Conservation (phyloP, 352 stramenopile genomes). For the Globisporangium lucens region DNA sequence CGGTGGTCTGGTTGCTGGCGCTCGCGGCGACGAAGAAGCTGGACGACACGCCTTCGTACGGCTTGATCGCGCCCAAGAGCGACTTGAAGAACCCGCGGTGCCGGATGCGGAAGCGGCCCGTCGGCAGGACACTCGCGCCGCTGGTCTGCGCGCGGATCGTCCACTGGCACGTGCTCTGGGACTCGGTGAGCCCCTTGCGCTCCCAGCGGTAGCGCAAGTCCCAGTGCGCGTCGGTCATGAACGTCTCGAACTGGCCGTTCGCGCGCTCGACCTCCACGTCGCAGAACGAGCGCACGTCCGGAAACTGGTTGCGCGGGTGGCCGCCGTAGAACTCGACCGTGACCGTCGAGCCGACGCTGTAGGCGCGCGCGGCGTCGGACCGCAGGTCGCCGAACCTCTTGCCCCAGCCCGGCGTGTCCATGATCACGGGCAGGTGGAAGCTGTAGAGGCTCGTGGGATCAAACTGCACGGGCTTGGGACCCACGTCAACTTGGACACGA, state of each 20-base stretch:
- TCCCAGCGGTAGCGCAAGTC: constrained; percentile 44
- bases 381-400: constrained; percentile 27
- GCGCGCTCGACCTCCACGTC: constrained; percentile 34
- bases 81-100: constrained; percentile 42
- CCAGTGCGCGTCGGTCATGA: constrained; percentile 52
- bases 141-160: constrained; percentile 8
- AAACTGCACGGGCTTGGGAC: constrained; percentile 35
- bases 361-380: constrained; percentile 22
- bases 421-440: constrained; percentile 32
- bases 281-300: constrained; percentile 30
- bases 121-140: background rate
- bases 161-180: constrained; percentile 42
- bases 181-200: constrained; percentile 24
- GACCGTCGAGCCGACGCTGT: constrained; percentile 31
- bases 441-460: constrained; percentile 30
- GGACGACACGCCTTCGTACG: constrained; percentile 5
- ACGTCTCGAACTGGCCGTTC: constrained; percentile 23
- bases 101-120: constrained; percentile 39
- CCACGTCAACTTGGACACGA: constrained; percentile 25
- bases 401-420: constrained; percentile 25
- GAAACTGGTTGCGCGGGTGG: constrained; percentile 39
- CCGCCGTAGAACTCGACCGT: constrained; percentile 39
- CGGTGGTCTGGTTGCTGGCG: constrained; percentile 7
- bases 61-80: constrained; percentile 21
- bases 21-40: constrained; percentile 11